Percentiles rank a stretch among this genome's conserved stretches.
Conservation (phyloP, 2,329 filamentous ascomycete species). For the Fusarium chaquense region DNA sequence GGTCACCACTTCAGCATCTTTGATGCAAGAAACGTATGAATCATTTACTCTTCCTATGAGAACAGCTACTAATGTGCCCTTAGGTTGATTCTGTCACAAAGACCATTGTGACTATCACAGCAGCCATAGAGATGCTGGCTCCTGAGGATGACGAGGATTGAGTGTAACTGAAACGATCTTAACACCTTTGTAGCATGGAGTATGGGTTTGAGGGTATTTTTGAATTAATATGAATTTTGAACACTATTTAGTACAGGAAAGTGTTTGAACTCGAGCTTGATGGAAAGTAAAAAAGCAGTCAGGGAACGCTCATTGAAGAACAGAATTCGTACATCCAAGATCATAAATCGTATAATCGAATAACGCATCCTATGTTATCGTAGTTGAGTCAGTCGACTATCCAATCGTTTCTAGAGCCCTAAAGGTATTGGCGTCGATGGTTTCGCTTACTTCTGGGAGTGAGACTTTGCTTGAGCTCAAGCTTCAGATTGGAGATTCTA, state of each 20-base stretch:
- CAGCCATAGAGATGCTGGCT: constrained; percentile 3
- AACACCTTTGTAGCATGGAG: neutral
- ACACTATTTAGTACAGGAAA: neutral
- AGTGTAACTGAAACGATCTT: neutral
- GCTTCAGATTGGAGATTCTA: too few relatives aligned
- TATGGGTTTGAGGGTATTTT: neutral
- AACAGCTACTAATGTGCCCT: neutral
- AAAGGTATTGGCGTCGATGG: neutral
- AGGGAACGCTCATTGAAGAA: neutral
- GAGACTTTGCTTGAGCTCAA: neutral
- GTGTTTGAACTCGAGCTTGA: neutral
- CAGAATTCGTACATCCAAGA: neutral
- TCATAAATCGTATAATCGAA: neutral
- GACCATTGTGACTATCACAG: neutral
- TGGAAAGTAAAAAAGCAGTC: neutral
- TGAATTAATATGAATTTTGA: neutral
- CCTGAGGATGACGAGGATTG: neutral
- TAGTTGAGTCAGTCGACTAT: neutral
- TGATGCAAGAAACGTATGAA: constrained; percentile 5
- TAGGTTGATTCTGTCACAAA: constrained; percentile 3
- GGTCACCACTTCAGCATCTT: constrained; percentile 10
- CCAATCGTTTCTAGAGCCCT: neutral
- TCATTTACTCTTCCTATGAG: neutral
- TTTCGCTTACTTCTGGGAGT: neutral
- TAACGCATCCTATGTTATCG: too few relatives aligned